phyloP scores from a whole-genome alignment of 2,329 filamentous ascomycete genomes.

The Hymenoscyphus albidus region DNA sequence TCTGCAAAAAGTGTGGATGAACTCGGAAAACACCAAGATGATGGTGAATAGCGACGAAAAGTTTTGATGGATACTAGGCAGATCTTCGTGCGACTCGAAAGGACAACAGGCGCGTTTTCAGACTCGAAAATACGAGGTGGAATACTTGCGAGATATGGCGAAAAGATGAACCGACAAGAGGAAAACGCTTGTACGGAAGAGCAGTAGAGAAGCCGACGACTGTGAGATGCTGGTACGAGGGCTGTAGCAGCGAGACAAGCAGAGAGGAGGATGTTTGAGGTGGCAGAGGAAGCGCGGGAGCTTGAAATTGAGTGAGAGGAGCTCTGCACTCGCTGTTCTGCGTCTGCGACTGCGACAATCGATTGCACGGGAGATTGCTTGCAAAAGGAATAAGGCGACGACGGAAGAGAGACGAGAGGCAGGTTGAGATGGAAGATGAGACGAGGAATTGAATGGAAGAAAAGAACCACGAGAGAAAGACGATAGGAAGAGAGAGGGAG shows the following conservation, averaged over 20 bases:
- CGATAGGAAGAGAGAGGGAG: slow-evolving; percentile 34
- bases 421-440: not conserved
- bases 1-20: slow-evolving; percentile 23
- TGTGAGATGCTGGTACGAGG: slow-evolving; percentile 26
- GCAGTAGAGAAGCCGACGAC: slow-evolving; percentile 21
- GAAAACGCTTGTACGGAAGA: slow-evolving; percentile 27
- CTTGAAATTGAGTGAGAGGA: not conserved
- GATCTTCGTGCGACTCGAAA: slow-evolving; percentile 31
- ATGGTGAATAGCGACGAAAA: slow-evolving; percentile 24
- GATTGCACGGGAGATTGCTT: not conserved
- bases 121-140: slow-evolving; percentile 28
- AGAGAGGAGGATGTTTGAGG: slow-evolving; percentile 11
- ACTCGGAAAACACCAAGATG: slow-evolving; percentile 22
- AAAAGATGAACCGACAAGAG: slow-evolving; percentile 29
- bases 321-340: not conserved
- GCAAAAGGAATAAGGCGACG: slow-evolving; percentile 1
- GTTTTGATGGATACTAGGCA: slow-evolving; percentile 23
- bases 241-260: slow-evolving; percentile 16
- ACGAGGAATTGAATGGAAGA: slow-evolving; percentile 28
- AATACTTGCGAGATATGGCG: slow-evolving; percentile 30
- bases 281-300: not conserved
- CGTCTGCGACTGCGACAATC: slow-evolving; percentile 2
- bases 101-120: slow-evolving; percentile 30
- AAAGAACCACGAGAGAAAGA: slow-evolving; percentile 31
- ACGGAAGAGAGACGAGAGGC: not conserved